phyloP scores from a whole-genome alignment of 805 yeast species.

The Schwanniomyces pseudopolymorphus region DNA sequence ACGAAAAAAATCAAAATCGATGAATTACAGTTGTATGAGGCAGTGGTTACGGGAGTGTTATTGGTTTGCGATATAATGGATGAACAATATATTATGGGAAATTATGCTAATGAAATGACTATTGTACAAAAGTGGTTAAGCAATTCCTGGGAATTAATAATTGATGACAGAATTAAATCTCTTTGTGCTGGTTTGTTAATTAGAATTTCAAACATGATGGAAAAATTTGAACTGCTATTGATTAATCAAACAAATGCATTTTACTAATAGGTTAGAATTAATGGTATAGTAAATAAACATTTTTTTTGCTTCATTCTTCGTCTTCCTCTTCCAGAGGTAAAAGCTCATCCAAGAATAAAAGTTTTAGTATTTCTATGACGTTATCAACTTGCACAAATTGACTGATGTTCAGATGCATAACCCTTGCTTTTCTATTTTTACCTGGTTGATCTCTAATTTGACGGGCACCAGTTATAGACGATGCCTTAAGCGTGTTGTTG shows the following conservation, averaged over 20 bases:
- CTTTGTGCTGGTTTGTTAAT: slow-evolving; percentile 41
- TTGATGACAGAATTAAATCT: slow-evolving; percentile 36
- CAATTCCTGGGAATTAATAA: slow-evolving; percentile 32
- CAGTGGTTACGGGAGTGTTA: slow-evolving; percentile 36
- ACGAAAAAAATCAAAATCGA: slow-evolving; percentile 18
- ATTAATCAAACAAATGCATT: slow-evolving; percentile 30
- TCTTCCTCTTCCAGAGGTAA: background rate
- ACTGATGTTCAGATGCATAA: slow-evolving; percentile 1
- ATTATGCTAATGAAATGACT: slow-evolving; percentile 18
- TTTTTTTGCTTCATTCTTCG: background rate
- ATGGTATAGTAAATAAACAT: background rate
- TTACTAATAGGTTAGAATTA: slow-evolving; percentile 10
- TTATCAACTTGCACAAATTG: slow-evolving; percentile 1
- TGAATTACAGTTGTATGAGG: slow-evolving; percentile 35
- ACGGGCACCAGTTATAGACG: background rate
- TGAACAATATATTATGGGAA: slow-evolving; percentile 20
- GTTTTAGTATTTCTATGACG: background rate
- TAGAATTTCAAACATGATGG: slow-evolving; percentile 21
- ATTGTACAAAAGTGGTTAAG: slow-evolving; percentile 27
- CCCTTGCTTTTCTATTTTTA: slow-evolving; percentile 5
- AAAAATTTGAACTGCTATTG: slow-evolving; percentile 26
- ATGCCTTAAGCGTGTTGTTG: background rate
- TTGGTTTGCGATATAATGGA: slow-evolving; percentile 35
- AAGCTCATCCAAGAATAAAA: background rate
- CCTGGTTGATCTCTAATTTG: background rate